These are phyloP conservation scores for Termitomyces sp. DNA, from an alignment of 768 basidiomycete species.

Conservation along the genomic window DNA sequence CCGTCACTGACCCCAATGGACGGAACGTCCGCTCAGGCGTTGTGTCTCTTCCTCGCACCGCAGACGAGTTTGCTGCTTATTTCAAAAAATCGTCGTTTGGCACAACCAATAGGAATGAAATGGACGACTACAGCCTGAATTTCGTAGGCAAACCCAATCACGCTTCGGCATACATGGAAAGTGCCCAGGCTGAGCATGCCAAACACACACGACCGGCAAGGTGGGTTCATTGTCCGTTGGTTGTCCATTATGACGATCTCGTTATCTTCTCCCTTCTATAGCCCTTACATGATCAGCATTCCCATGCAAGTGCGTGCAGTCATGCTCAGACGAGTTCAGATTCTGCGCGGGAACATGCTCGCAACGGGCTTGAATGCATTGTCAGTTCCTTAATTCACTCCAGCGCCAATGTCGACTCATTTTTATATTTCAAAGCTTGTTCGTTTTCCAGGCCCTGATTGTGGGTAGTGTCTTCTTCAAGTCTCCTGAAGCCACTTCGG, in stretches of 20 bases:
- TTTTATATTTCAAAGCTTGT: constrained; percentile 30
- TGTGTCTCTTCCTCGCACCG: constrained; percentile 42
- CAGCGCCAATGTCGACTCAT: not conserved
- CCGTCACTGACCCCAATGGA: constrained; percentile 55
- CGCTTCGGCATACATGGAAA: constrained; percentile 37
- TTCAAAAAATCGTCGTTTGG: constrained; percentile 37
- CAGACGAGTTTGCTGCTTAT: constrained; percentile 50
- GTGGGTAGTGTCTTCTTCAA: constrained; percentile 66
- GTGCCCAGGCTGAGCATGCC: constrained; percentile 47
- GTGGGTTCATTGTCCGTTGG: constrained; percentile 10
- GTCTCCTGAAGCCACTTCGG: constrained; percentile 46
- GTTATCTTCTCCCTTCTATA: constrained; percentile 9
- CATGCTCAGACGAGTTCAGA: constrained; percentile 39
- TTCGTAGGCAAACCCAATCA: constrained; percentile 40
- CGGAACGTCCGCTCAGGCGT: constrained; percentile 44
- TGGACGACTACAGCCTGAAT: constrained; percentile 36
- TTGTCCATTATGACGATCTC: not conserved
- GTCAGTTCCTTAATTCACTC: constrained; percentile 23
- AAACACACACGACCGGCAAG: constrained; percentile 32
- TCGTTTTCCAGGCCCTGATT: constrained; percentile 43
- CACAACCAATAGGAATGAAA: constrained; percentile 37
- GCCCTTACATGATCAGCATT: constrained; percentile 40
- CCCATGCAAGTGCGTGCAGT: constrained; percentile 41
- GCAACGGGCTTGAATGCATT: constrained; percentile 28
- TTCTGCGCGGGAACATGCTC: constrained; percentile 33